Percentiles rank a stretch among this genome's conserved stretches.
Evolutionary conservation across 257 asterid species (phyloP).

Genomic region (Oldenlandia corymbosa): DNA sequence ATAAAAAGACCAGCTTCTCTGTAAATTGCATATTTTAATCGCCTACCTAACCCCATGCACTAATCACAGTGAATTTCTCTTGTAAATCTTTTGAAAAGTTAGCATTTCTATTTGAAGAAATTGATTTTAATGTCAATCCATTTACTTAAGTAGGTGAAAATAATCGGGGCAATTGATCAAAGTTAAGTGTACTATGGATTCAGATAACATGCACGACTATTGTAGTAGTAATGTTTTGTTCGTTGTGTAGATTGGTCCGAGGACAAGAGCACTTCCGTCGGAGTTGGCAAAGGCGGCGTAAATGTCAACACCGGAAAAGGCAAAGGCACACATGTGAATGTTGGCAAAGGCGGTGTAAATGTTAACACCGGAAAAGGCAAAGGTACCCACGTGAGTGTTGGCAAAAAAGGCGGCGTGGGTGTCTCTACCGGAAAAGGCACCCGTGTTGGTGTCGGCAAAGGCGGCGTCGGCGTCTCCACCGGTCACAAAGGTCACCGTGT

Average conservation of each 20-base stretch:
- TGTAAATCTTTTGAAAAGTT: too few relatives aligned
- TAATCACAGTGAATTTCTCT: too few relatives aligned
- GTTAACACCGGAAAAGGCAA: background rate
- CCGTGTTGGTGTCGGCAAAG: constrained; percentile 46
- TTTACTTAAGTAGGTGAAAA: too few relatives aligned
- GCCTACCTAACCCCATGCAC: too few relatives aligned
- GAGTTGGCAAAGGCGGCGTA: constrained; percentile 20
- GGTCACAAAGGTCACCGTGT: constrained; percentile 41
- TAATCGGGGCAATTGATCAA: too few relatives aligned
- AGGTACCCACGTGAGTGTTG: constrained; percentile 1
- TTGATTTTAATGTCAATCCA: too few relatives aligned
- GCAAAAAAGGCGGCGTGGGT: background rate
- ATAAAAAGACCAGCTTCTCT: too few relatives aligned
- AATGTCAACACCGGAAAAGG: background rate
- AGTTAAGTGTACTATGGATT: too few relatives aligned
- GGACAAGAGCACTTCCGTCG: constrained; percentile 37
- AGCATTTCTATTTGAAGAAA: too few relatives aligned
- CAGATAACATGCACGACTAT: too few relatives aligned
- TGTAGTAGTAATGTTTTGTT: background rate
- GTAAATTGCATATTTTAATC: too few relatives aligned
- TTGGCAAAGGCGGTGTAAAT: constrained; percentile 4
- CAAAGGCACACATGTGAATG: constrained; percentile 1
- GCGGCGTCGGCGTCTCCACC: constrained; percentile 45
- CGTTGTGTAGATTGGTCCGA: constrained; percentile 54
- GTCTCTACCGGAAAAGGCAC: constrained; percentile 17